phyloP scores from a whole-genome alignment of 2,329 filamentous ascomycete genomes.

The Fusarium oligoseptatum region DNA sequence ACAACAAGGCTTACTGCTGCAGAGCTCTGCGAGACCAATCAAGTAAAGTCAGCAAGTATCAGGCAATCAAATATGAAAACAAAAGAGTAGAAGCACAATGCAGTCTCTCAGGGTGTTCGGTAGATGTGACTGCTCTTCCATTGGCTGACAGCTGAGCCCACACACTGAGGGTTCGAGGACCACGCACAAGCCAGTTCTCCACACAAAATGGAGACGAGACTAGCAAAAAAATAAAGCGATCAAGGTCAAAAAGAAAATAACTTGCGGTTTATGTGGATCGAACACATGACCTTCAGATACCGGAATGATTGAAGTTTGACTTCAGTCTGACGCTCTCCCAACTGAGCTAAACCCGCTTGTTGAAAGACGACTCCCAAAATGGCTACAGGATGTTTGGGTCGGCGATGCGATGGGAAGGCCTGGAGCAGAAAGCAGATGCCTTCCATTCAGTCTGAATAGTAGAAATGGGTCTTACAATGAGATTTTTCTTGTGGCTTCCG shows the following conservation, averaged over 20 bases:
- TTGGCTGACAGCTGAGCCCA: not conserved
- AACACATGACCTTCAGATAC: constrained; percentile 50
- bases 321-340: constrained; percentile 47
- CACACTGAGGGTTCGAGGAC: not conserved
- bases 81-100: not conserved
- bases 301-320: constrained; percentile 34
- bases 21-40: not conserved
- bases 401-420: not conserved
- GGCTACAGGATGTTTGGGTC: not conserved
- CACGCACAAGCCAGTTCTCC: not conserved
- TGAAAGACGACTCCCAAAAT: not conserved
- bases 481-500: not conserved
- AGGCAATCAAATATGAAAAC: not conserved
- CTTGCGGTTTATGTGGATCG: constrained; percentile 49
- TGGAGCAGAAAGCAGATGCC: not conserved
- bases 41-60: not conserved
- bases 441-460: not conserved
- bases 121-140: not conserved
- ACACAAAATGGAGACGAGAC: not conserved
- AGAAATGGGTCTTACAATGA: too few relatives aligned
- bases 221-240: not conserved
- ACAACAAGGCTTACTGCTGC: not conserved
- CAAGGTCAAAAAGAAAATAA: constrained; percentile 14
- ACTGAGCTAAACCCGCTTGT: constrained; percentile 49
- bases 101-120: not conserved